These are phyloP conservation scores for Daedalea quercina DNA, from an alignment of 768 basidiomycete species.

Conservation along the genomic window DNA sequence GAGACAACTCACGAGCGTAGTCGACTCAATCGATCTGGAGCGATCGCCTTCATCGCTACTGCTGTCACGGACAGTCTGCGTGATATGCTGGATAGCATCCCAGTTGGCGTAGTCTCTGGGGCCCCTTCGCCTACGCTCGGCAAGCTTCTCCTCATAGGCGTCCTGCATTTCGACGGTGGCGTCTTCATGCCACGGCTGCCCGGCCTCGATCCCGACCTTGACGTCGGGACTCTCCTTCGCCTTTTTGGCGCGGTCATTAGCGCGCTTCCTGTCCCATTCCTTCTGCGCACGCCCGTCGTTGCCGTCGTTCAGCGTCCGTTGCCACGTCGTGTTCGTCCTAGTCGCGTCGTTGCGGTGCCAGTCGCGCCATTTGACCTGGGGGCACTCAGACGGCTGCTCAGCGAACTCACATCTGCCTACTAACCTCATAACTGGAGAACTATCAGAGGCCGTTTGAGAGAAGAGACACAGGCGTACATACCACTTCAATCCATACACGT, in stretches of 20 bases:
- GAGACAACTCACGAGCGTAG: not conserved
- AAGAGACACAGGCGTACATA: not conserved
- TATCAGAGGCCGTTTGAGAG: not conserved
- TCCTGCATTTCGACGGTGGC: conserved; percentile 8
- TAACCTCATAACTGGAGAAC: conserved; percentile 12
- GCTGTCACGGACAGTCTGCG: not conserved
- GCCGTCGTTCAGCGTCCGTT: conserved; percentile 20
- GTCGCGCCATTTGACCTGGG: conserved; percentile 43
- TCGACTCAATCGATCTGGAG: not conserved
- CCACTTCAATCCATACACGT: conserved; percentile 8
- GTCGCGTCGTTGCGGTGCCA: conserved; percentile 41
- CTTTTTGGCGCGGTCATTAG: conserved; percentile 22
- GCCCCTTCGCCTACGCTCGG: not conserved
- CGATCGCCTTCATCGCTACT: not conserved
- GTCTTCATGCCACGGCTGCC: conserved; percentile 4
- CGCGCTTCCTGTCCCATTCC: conserved; percentile 30
- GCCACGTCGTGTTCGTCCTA: conserved; percentile 49
- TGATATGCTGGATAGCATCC: not conserved
- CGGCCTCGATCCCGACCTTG: not conserved
- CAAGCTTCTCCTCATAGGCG: conserved; percentile 6
- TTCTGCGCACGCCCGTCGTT: conserved; percentile 13
- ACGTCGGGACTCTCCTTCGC: conserved; percentile 22
- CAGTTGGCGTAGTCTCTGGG: not conserved
- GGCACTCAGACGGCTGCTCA: not conserved
- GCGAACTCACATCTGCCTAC: not conserved